phyloP scores from a whole-genome alignment of 768 basidiomycete genomes.

The Scleroderma citrinum region DNA sequence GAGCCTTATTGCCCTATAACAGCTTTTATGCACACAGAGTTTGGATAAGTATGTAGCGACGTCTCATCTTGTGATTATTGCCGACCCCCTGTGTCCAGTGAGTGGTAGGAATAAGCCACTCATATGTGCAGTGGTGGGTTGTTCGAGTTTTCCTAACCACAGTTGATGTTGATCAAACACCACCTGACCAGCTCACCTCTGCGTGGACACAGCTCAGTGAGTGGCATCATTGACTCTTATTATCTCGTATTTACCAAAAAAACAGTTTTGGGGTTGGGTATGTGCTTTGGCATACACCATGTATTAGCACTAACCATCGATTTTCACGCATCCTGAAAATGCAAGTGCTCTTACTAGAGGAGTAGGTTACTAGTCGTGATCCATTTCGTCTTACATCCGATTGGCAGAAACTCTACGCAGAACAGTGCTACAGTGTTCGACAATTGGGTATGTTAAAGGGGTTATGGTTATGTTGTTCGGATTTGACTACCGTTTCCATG shows the following conservation, averaged over 20 bases:
- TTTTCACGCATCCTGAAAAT: no score
- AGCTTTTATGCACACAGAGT: slow-evolving; percentile 23
- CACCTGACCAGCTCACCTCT: background rate
- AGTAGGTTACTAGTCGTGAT: no score
- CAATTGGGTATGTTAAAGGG: no score
- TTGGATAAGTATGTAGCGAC: slow-evolving; percentile 18
- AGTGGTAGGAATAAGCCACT: slow-evolving; percentile 14
- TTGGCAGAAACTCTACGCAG: background rate
- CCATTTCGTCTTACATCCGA: no score
- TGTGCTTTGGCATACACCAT: background rate
- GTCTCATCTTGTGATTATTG: background rate
- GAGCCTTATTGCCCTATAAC: background rate
- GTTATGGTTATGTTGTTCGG: no score
- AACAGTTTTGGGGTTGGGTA: background rate
- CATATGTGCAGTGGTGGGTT: slow-evolving; percentile 11
- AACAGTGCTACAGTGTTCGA: background rate
- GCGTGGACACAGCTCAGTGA: slow-evolving; percentile 11
- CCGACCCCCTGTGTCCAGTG: slow-evolving; percentile 5
- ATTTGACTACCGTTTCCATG: no score
- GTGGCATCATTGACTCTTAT: background rate
- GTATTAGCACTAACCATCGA: no score
- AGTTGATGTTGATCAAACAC: background rate
- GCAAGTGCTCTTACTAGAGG: no score
- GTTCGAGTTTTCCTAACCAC: background rate
- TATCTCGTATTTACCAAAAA: background rate